Percentiles rank a stretch among this genome's conserved stretches.
phyloP scores from a whole-genome alignment of 306 rosid species.

The Lotus japonicus region DNA sequence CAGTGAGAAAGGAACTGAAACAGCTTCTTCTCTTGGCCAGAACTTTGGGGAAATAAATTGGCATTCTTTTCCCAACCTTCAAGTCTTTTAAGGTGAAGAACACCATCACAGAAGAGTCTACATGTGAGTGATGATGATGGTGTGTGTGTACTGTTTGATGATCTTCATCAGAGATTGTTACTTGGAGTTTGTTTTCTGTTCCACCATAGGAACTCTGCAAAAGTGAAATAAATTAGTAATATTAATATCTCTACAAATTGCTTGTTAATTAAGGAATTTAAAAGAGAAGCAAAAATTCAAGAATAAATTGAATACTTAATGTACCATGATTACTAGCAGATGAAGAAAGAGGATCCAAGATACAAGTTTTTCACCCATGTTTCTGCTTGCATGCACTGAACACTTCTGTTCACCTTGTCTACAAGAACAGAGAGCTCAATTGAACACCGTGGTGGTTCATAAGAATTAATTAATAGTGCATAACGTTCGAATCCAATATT shows the following conservation, averaged over 20 bases:
- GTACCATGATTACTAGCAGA: slow-evolving; percentile 8
- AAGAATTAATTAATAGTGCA: too few relatives aligned
- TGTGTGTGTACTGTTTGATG: not conserved
- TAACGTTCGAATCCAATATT: too few relatives aligned
- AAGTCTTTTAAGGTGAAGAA: slow-evolving; percentile 64
- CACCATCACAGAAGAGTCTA: slow-evolving; percentile 46
- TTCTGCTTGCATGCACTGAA: not conserved
- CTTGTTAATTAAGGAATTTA: not conserved
- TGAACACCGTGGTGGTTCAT: too few relatives aligned
- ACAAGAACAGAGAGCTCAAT: not conserved
- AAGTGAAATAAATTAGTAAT: not conserved
- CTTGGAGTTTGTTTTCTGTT: slow-evolving; percentile 2
- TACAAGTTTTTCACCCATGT: not conserved
- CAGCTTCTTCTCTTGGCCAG: slow-evolving; percentile 40
- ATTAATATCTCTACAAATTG: not conserved
- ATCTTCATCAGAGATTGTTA: not conserved
- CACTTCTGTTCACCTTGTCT: not conserved
- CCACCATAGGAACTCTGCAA: slow-evolving; percentile 29
- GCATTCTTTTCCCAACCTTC: slow-evolving; percentile 45
- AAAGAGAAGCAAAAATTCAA: not conserved
- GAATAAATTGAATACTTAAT: not conserved
- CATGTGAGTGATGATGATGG: not conserved
- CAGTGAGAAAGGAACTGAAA: slow-evolving; percentile 55
- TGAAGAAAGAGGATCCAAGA: not conserved
- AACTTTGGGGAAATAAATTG: slow-evolving; percentile 50